Evolutionary conservation across 2,329 filamentous ascomycete species (phyloP), one percentile per base, ranked within the genome.

Genomic region (Claviceps sp.): DNA sequence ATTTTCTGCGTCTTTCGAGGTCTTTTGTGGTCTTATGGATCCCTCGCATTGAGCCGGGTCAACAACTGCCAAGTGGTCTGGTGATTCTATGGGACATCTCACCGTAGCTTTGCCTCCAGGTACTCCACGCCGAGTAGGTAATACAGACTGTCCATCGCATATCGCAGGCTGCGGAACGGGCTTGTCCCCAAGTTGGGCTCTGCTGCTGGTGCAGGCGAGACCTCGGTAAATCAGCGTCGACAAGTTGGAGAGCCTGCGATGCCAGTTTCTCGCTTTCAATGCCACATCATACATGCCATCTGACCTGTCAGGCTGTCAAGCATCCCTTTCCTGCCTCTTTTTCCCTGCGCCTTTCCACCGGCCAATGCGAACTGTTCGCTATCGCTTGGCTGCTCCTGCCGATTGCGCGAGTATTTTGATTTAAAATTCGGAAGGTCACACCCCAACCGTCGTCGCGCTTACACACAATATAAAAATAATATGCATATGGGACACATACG

Each of bases 281-380:
- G 2, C 38, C 24, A 14, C 16, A 19, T 19, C 19, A 19, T 19
- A 19, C 19, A 48, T 39, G 43, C 39, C 48, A 50, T 40, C 51
- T 47, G 41, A 53, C 48, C 51, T 44, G 26, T 42, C 34, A 49
- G 22, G 26, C 44, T 44, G 26, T 42, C 34, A 49, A 34, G 26
- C 44, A 17, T 38, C 45, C 11, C 24, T 34, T 34, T 38, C 22
- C 17, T 11, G 30, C 14, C 37, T 43, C 46, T 34, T 45, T 16
- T 24, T 48, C 13, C 26, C 42, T 37, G 17, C 11, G 24, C 22
- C 5, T 22, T 43, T 22, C 26, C 34, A n/a, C 16, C 17, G 34
- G 37, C 2, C 24, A 34, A n/a, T 47, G 40, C 22, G 40, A 4
- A 30, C 34, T 22, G 16, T 24, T 40, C 22, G 10, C 39, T 7